Base-by-base conservation (phyloP, 805 yeast species). In the Wickerhamiella spandovensis region DNA sequence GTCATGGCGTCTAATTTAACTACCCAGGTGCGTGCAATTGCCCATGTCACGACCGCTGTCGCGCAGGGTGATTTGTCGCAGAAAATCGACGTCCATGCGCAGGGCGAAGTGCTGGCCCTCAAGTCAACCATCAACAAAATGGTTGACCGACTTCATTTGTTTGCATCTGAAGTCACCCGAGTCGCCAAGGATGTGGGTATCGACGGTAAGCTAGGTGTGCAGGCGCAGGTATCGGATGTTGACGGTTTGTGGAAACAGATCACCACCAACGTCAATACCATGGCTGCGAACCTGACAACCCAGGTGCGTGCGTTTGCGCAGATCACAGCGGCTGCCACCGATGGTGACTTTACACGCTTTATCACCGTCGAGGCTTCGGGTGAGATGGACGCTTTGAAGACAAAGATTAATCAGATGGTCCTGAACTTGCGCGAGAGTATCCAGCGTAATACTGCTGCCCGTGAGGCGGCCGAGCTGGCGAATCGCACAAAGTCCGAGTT, bases 291-390 rank as follows among this genome's bases (percentile, higher is more conserved):
- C 64, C 75, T 86, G 64, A 86, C 95, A 0, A 82, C 94, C 1
- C 95, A 86, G 69, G 95, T 86, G 61, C 77, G 95, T 67, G 95
- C 95, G 0, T 86, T 86, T 70, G 95, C 94, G 38, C 94, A 86
- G 64, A 86, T 86, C 60, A 86, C 95, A 0, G 95, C 92, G 23
- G 92, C 95, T 25, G 95, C 95, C 13, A 85, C 95, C 2, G 95
- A 86, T 67, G 95, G 95, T 63, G 95, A 86, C 64, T 86, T 86
- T 66, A 86, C 95, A 0, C 74, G 90, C 56, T 83, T 86, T 60
- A 87, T 86, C 55, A 86, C 95, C 0, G 95, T 86, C 53, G 95
- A 86, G 62, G 95, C 95, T 0, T 74, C 81, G 39, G 95, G 95
- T 66, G 95, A 86, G 70, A 86, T 86, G 95, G 78, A 73, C 53